phyloP scores from a whole-genome alignment of 2,329 filamentous ascomycete genomes.

The Gremmenia infestans region DNA sequence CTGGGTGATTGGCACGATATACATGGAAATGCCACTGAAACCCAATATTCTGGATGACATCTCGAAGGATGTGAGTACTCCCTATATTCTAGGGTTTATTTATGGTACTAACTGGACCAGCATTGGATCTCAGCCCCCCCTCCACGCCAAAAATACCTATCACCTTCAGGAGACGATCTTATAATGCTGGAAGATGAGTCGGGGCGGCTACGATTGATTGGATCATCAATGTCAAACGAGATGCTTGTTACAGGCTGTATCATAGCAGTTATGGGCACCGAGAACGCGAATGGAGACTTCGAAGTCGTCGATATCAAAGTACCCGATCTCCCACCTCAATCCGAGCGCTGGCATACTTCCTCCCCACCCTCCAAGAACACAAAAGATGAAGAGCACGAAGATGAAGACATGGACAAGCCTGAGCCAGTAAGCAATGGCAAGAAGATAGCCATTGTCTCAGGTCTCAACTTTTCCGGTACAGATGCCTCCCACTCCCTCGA shows the following conservation, averaged over 20 bases:
- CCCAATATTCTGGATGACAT: constrained; percentile 95
- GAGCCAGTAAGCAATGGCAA: constrained; percentile 34
- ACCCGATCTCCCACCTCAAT: constrained; percentile 79
- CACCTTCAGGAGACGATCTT: constrained; percentile 52
- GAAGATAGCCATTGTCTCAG: constrained; percentile 81
- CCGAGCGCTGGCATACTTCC: constrained; percentile 69
- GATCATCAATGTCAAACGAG: constrained; percentile 60
- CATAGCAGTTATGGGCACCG: constrained; percentile 89
- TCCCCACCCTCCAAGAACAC: constrained; percentile 37
- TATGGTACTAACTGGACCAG: constrained; percentile 38
- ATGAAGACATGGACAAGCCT: constrained; percentile 53
- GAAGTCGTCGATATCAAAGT: constrained; percentile 88
- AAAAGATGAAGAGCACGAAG: constrained; percentile 40
- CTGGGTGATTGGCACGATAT: constrained; percentile 92
- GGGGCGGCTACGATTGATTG: constrained; percentile 75
- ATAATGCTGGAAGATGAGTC: constrained; percentile 95
- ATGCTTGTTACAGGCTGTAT: constrained; percentile 89
- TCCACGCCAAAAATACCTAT: constrained; percentile 70
- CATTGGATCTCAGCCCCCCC: constrained; percentile 86
- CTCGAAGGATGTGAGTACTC: constrained; percentile 69
- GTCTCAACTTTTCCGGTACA: constrained; percentile 74
- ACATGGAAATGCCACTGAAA: constrained; percentile 95
- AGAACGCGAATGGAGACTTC: constrained; percentile 87
- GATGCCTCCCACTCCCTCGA: constrained; percentile 67
- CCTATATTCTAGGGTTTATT: neutral